Percentiles rank a stretch among this genome's conserved stretches.
Conservation (phyloP, 352 stramenopile genomes). For the Pythium scleroteichum region DNA sequence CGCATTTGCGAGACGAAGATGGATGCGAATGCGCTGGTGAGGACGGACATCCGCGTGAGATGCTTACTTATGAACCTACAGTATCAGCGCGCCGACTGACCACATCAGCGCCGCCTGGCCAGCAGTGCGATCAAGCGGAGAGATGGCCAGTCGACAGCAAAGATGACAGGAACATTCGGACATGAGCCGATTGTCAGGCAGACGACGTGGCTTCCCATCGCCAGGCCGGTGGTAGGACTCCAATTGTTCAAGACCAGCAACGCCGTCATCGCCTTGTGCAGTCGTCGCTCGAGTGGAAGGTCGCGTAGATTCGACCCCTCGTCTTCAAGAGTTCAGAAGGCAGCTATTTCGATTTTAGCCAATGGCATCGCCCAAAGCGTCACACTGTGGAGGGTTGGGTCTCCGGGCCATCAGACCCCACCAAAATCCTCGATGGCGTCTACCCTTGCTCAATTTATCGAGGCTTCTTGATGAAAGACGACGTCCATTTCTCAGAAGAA, state of each 20-base stretch:
- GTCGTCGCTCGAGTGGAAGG: too few relatives aligned
- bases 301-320: background rate
- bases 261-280: too few relatives aligned
- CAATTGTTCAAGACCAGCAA: too few relatives aligned
- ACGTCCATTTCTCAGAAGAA: background rate
- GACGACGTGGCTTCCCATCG: background rate
- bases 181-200: background rate
- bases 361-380: background rate
- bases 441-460: background rate
- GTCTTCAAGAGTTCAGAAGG: conserved; percentile 1
- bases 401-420: too few relatives aligned
- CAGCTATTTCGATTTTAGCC: conserved; percentile 4
- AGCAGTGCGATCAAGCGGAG: background rate
- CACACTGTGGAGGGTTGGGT: too few relatives aligned
- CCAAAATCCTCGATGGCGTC: background rate
- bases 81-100: background rate
- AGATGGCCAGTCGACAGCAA: background rate
- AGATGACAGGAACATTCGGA: background rate
- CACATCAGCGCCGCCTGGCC: background rate
- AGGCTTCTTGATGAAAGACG: background rate
- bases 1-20: background rate
- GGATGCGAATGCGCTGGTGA: background rate
- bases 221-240: too few relatives aligned
- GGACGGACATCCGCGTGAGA: background rate
- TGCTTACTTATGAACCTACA: background rate